Conservation (phyloP, 2,329 filamentous ascomycete species). For the Colletotrichum theobromicola region DNA sequence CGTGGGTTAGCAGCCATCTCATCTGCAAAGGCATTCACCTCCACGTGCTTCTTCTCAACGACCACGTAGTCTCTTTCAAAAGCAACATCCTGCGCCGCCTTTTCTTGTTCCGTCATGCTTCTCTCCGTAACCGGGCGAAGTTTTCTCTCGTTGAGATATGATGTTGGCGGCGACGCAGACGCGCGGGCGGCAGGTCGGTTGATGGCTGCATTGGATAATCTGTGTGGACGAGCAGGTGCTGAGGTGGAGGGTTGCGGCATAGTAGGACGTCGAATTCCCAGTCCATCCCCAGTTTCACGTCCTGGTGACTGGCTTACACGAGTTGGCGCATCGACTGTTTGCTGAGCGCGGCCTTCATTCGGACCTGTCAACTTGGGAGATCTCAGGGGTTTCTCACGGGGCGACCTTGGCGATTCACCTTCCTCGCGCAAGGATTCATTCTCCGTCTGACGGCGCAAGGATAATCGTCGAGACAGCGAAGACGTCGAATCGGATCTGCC, state of each 20-base stretch:
- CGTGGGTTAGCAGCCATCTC: constrained; percentile 87
- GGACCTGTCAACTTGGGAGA: constrained; percentile 39
- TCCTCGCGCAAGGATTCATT: constrained; percentile 40
- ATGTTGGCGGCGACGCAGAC: constrained; percentile 35
- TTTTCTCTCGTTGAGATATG: constrained; percentile 39
- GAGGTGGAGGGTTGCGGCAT: constrained; percentile 52
- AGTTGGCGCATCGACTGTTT: constrained; percentile 29
- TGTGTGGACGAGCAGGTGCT: constrained; percentile 50
- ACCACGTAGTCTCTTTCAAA: constrained; percentile 95
- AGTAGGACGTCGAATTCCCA: constrained; percentile 58
- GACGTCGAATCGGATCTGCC: constrained; percentile 30
- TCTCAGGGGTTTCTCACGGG: constrained; percentile 45
- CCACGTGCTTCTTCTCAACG: constrained; percentile 92
- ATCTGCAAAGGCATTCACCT: constrained; percentile 96
- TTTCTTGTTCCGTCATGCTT: constrained; percentile 65
- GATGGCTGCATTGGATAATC: constrained; percentile 43
- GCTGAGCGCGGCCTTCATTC: constrained; percentile 38
- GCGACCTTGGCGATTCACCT: constrained; percentile 39
- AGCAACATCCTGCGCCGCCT: constrained; percentile 83
- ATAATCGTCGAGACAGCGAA: constrained; percentile 36
- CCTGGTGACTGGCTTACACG: constrained; percentile 48
- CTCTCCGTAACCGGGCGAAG: constrained; percentile 28
- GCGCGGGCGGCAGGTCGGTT: constrained; percentile 38
- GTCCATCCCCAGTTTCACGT: constrained; percentile 51
- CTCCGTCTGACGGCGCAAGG: constrained; percentile 46